phyloP scores from a whole-genome alignment of 805 yeast genomes.

The Metschnikowia koreensis region DNA sequence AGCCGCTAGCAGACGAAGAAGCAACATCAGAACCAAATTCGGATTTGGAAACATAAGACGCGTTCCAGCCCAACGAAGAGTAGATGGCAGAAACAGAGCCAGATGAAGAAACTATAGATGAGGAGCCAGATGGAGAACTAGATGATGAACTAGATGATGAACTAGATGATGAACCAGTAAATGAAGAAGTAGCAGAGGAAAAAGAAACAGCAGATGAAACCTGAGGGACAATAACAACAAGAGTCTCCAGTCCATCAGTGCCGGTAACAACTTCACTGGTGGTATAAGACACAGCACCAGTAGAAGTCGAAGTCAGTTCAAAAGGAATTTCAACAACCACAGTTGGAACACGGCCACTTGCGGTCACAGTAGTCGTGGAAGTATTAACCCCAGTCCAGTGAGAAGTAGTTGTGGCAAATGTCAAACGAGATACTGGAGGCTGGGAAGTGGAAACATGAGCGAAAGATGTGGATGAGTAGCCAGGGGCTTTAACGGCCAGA shows the following conservation, averaged over 20 bases:
- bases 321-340: background rate
- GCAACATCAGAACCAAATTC: background rate
- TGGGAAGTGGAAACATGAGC: slow-evolving; percentile 4
- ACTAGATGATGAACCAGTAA: background rate
- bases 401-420: background rate
- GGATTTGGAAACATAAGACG: background rate
- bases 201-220: background rate
- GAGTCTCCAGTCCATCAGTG: background rate
- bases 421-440: background rate
- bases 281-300: background rate
- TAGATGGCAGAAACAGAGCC: background rate
- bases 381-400: background rate
- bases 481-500: slow-evolving; percentile 48
- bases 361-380: background rate
- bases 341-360: background rate
- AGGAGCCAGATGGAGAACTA: background rate
- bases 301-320: background rate
- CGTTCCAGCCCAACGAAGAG: background rate
- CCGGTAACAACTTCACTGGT: background rate
- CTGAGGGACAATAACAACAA: background rate
- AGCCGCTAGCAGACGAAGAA: background rate
- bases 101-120: background rate
- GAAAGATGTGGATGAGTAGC: slow-evolving; percentile 40
- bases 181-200: background rate
- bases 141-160: background rate